Percentiles rank a stretch among this genome's conserved stretches.
phyloP scores from a whole-genome alignment of 345 rosid genomes.

The Clausena lansium region DNA sequence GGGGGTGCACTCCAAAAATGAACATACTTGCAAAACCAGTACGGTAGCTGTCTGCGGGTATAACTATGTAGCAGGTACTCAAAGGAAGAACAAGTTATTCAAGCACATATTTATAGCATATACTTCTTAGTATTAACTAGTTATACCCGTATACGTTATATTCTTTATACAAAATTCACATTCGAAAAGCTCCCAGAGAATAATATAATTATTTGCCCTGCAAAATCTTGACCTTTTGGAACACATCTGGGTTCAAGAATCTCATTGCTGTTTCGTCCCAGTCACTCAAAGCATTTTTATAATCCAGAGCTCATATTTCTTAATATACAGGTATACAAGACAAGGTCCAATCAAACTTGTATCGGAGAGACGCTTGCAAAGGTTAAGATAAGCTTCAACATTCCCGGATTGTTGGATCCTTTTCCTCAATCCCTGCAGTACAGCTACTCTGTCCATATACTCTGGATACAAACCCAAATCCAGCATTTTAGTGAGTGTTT shows the following conservation, averaged over 20 bases:
- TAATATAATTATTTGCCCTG: not conserved
- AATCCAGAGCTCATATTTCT: constrained; percentile 78
- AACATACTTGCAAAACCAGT: not conserved
- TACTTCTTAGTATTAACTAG: not conserved
- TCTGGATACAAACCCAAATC: constrained; percentile 77
- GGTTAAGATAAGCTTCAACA: constrained; percentile 55
- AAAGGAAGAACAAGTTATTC: not conserved
- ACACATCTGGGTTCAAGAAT: not conserved
- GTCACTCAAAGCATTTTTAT: constrained; percentile 59
- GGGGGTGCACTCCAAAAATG: not conserved
- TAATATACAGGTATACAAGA: constrained; percentile 71
- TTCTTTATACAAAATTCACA: constrained; percentile 23
- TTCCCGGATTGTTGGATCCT: constrained; percentile 60
- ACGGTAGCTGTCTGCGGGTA: not conserved
- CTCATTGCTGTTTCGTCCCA: not conserved
- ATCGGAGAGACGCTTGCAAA: constrained; percentile 67
- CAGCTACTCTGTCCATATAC: constrained; percentile 81
- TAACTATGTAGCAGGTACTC: not conserved
- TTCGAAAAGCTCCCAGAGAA: not conserved
- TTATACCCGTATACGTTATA: too few species aligned
- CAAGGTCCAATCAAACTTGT: constrained; percentile 70
- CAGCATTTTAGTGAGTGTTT: constrained; percentile 61
- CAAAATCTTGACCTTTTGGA: not conserved
- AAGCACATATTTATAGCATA: not conserved
- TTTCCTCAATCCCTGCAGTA: constrained; percentile 80